phyloP scores from a whole-genome alignment of 2,329 filamentous ascomycete genomes.

The Colletotrichum filicis region DNA sequence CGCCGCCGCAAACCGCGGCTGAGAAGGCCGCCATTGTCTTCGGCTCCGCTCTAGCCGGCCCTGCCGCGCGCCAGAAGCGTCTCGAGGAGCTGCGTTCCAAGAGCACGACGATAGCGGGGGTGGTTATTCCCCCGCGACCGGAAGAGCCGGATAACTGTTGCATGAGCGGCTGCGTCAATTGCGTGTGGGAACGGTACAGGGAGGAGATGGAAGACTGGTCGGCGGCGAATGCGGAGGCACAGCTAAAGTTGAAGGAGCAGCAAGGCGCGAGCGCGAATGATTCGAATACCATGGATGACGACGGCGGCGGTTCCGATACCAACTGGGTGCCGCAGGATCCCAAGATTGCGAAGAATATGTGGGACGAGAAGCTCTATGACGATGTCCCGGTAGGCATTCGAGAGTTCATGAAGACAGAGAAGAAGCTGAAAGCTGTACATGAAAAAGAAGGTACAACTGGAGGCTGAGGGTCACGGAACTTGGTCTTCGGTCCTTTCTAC shows the following conservation, averaged over 20 bases:
- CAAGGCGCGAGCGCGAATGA: conserved; percentile 36
- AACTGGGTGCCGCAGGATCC: conserved; percentile 66
- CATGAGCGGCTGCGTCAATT: conserved; percentile 98
- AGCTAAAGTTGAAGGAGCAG: conserved; percentile 57
- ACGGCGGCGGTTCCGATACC: conserved; percentile 79
- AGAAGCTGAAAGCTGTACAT: conserved; percentile 84
- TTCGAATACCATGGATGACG: conserved; percentile 78
- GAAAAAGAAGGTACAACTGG: conserved; percentile 62
- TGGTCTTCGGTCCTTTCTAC: background rate
- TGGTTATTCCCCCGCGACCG: conserved; percentile 85
- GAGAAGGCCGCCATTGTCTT: conserved; percentile 79
- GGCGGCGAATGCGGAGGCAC: conserved; percentile 71
- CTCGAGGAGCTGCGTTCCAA: conserved; percentile 66
- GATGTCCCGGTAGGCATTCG: conserved; percentile 90
- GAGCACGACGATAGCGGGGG: conserved; percentile 77
- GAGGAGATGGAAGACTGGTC: conserved; percentile 96
- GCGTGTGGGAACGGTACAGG: conserved; percentile 92
- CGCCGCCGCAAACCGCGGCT: conserved; percentile 59
- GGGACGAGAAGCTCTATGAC: conserved; percentile 77
- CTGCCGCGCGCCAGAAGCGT: conserved; percentile 73
- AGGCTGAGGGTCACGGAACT: conserved; percentile 44
- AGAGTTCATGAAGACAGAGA: conserved; percentile 98
- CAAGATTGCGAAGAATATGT: conserved; percentile 62
- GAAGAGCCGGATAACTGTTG: conserved; percentile 97
- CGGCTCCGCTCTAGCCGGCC: conserved; percentile 80